Evolutionary conservation across 2,329 filamentous ascomycete species (phyloP), one percentile per base, ranked within the genome.

Genomic region (Hymenoscyphus occultus): DNA sequence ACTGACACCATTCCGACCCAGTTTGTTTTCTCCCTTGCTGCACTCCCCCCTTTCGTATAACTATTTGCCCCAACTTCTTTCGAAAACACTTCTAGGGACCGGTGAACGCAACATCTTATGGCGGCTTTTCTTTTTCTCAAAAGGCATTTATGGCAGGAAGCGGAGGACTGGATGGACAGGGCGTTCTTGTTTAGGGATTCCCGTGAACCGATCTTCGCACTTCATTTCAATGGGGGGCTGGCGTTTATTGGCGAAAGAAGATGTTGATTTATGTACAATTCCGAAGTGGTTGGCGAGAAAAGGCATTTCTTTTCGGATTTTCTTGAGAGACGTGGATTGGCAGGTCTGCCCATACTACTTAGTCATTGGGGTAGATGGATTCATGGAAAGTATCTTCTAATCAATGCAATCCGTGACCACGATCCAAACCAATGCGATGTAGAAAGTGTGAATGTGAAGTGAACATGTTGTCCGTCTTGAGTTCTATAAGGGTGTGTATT

Each of bases 81-180:
- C 54, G 57, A 63, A 64, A 65, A 54, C 60, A 57, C 63, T 64
- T 68, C 61, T 65, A 69, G 68, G 48, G 63, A 61, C 56, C 66
- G 63, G 65, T 61, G 39, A 56, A 32, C 66, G 56, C 67, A 65
- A 67, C 70, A 72, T 70, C 63, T 62, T 60, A 61, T 58, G 66
- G 65, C 64, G 65, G 65, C 60, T 13, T 45, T 68, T 65, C 60
- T 59, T 60, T 59, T 65, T 67, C 48, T 62, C 63, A 16, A 28
- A 35, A 19, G n/a, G 51, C 56, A 51, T 60, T 45, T 65, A 10
- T 61, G 62, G 39, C 28, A 10, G 28, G 54, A 45, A 42, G 42
- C 57, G 13, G 48, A 59, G 62, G 22, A 51, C 1, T 51, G 45
- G 45, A 51, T 10, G 45, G 6, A 12, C 35, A 10, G 48, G 57